Evolutionary conservation across 2,329 filamentous ascomycete genomes (phyloP).

Genomic region (Nemania serpens): DNA sequence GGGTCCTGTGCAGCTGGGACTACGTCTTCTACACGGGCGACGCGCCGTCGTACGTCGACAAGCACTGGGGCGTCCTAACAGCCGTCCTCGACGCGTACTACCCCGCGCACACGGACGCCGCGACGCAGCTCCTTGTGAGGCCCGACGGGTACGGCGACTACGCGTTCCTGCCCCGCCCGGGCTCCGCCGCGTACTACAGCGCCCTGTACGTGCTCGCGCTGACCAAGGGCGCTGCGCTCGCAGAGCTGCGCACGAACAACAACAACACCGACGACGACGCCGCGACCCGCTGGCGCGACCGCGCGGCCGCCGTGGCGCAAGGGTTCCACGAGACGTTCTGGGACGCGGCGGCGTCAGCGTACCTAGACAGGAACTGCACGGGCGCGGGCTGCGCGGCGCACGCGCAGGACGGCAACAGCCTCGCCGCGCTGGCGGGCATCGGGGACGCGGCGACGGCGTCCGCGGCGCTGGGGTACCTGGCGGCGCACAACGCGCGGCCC

Average conservation of each 20-base stretch:
- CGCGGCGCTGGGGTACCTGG: slow-evolving; percentile 48
- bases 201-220: slow-evolving; percentile 55
- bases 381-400: slow-evolving; percentile 44
- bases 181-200: slow-evolving; percentile 58
- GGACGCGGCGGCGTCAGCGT: slow-evolving; percentile 49
- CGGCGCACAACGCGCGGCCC: slow-evolving; percentile 40
- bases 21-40: slow-evolving; percentile 56
- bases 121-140: slow-evolving; percentile 50
- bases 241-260: slow-evolving; percentile 35
- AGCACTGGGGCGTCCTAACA: slow-evolving; percentile 49
- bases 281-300: slow-evolving; percentile 46
- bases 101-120: slow-evolving; percentile 46
- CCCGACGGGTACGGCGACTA: slow-evolving; percentile 54
- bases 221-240: slow-evolving; percentile 49
- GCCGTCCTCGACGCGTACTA: slow-evolving; percentile 53
- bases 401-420: slow-evolving; percentile 56
- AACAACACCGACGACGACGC: slow-evolving; percentile 37
- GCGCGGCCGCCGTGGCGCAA: slow-evolving; percentile 43
- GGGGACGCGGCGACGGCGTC: slow-evolving; percentile 39
- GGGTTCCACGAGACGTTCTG: slow-evolving; percentile 48
- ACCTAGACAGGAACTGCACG: slow-evolving; percentile 49
- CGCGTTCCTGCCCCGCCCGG: slow-evolving; percentile 53
- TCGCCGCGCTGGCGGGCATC: slow-evolving; percentile 49
- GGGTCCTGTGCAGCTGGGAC: slow-evolving; percentile 55
- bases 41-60: slow-evolving; percentile 44